Evolutionary conservation across 1,139 yeast species (phyloP).

Genomic region (Sugiyamaella pinicola): DNA sequence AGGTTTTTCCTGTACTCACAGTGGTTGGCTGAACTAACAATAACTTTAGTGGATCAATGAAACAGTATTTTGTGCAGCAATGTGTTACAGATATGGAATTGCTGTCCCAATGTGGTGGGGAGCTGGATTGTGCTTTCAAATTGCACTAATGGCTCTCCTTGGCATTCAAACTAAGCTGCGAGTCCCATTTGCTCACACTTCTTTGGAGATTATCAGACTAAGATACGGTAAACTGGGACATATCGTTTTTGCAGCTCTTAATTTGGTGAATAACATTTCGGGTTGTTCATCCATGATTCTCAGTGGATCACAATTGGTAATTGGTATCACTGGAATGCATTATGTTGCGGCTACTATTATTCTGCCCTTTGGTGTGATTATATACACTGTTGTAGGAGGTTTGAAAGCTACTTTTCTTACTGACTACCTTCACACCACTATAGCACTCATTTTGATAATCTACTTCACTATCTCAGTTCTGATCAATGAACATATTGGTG

Average conservation of each 20-base stretch:
- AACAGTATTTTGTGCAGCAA: constrained; percentile 68
- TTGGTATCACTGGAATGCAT: constrained; percentile 52
- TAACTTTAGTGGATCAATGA: constrained; percentile 83
- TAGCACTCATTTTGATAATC: constrained; percentile 38
- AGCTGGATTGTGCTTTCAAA: constrained; percentile 69
- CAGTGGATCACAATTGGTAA: constrained; percentile 75
- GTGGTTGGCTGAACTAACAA: constrained; percentile 49
- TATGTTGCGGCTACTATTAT: constrained; percentile 54
- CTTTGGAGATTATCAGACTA: constrained; percentile 63
- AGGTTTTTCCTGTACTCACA: constrained; percentile 47
- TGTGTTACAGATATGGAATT: constrained; percentile 73
- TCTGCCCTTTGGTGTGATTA: constrained; percentile 56
- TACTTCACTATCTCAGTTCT: constrained; percentile 42
- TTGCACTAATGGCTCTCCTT: constrained; percentile 62
- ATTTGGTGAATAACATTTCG: constrained; percentile 74
- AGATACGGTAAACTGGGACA: constrained; percentile 73
- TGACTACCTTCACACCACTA: constrained; percentile 46
- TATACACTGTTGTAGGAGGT: constrained; percentile 57
- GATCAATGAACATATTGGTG: constrained; percentile 60
- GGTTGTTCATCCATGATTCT: constrained; percentile 76
- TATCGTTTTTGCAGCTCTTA: constrained; percentile 70
- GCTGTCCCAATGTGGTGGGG: constrained; percentile 74
- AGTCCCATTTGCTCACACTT: constrained; percentile 58
- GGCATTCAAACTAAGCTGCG: constrained; percentile 58
- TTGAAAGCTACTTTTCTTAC: constrained; percentile 54